Evolutionary conservation across 306 rosid genomes (phyloP).

Genomic region (Rosa persica): DNA sequence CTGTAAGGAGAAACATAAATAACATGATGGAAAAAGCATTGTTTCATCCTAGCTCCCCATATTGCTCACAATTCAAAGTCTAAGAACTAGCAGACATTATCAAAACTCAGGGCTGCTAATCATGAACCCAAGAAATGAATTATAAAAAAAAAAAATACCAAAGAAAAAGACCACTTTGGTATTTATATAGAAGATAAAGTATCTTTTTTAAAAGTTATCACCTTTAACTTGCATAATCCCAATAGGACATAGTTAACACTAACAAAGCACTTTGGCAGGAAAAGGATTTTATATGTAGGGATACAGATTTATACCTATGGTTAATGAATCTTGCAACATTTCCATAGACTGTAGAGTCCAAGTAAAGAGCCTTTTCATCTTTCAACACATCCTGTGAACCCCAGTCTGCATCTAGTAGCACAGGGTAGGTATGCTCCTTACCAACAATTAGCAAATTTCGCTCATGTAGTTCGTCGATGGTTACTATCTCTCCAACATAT

Average conservation of each 20-base stretch:
- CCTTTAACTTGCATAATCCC: background rate
- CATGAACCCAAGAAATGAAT: background rate
- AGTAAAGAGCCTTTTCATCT: slow-evolving; percentile 27
- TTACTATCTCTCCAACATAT: slow-evolving; percentile 29
- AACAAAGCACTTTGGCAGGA: background rate
- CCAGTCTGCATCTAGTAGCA: slow-evolving; percentile 28
- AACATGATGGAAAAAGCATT: too few species aligned
- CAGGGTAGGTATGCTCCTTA: slow-evolving; percentile 9
- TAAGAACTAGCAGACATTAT: background rate
- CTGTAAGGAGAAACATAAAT: too few species aligned
- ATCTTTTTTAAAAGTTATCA: too few species aligned
- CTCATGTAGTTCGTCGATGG: slow-evolving; percentile 12
- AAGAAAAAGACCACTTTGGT: background rate
- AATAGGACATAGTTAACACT: background rate
- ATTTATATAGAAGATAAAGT: background rate
- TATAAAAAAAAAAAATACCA: too few species aligned
- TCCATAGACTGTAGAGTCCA: slow-evolving; percentile 24
- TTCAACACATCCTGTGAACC: slow-evolving; percentile 1
- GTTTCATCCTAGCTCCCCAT: too few species aligned
- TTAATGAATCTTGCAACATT: slow-evolving; percentile 35
- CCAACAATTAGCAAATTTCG: background rate
- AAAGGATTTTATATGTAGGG: too few species aligned
- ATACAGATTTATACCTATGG: slow-evolving; percentile 22
- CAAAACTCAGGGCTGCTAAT: background rate
- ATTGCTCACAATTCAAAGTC: background rate